Percentiles rank a stretch among this genome's conserved stretches.
phyloP scores from a whole-genome alignment of 2,329 filamentous ascomycete species.

The Diaporthe aspalathi region DNA sequence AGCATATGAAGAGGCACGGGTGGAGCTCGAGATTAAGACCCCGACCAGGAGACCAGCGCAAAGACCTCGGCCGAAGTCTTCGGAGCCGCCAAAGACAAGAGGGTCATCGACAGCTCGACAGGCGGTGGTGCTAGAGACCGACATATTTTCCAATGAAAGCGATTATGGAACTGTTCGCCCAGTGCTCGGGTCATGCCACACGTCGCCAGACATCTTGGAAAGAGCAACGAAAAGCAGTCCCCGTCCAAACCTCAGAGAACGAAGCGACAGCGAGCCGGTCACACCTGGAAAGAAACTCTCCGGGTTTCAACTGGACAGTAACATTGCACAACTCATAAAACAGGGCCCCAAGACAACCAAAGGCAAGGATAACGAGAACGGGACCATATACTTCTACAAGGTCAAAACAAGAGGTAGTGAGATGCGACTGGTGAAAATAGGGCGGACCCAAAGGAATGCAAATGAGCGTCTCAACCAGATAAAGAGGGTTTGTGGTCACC shows the following conservation, averaged over 20 bases:
- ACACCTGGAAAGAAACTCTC: neutral
- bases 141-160: neutral
- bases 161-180: neutral
- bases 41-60: neutral
- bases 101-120: neutral
- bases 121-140: neutral
- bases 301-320: neutral
- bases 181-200: neutral
- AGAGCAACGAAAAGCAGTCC: neutral
- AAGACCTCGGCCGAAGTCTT: neutral
- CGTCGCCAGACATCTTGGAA: neutral
- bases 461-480: neutral
- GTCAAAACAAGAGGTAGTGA: neutral
- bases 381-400: slow-evolving; percentile 2
- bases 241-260: neutral
- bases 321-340: neutral
- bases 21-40: neutral
- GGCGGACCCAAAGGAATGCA: neutral
- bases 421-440: neutral
- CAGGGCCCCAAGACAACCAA: neutral
- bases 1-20: neutral
- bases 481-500: neutral
- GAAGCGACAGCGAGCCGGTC: neutral
- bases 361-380: neutral
- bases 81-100: neutral